Conservation (phyloP, 2,329 filamentous ascomycete genomes). For the Chaetomiaceae sp. region DNA sequence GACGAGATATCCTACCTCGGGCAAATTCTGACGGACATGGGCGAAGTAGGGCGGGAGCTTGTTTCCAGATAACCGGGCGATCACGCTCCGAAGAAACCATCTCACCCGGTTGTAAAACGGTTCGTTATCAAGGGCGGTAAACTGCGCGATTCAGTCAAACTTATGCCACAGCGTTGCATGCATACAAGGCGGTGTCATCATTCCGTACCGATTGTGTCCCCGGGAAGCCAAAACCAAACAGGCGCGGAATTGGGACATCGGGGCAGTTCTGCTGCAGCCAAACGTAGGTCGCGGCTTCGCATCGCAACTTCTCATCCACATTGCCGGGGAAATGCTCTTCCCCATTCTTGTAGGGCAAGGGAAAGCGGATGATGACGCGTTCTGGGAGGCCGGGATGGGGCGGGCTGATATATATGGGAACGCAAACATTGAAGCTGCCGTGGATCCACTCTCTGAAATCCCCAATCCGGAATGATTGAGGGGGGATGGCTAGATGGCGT, state of each 20-base stretch:
- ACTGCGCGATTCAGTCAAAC: not conserved
- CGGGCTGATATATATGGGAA: not conserved
- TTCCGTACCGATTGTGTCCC: not conserved
- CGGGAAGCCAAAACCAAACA: not conserved
- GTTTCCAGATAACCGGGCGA: not conserved
- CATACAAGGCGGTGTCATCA: too few relatives aligned
- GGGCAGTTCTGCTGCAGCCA: constrained; percentile 1
- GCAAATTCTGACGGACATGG: not conserved
- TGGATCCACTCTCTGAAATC: not conserved
- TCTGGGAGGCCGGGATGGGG: not conserved
- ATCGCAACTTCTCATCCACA: constrained; percentile 1
- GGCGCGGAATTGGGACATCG: not conserved
- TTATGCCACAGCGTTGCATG: too few relatives aligned
- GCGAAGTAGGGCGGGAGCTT: not conserved
- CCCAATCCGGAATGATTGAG: not conserved
- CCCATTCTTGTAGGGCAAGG: not conserved
- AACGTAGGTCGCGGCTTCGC: not conserved
- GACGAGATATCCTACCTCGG: not conserved
- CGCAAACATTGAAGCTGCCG: constrained; percentile 1
- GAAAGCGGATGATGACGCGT: not conserved
- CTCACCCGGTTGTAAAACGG: not conserved
- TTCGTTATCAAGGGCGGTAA: not conserved
- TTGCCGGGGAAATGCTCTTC: not conserved
- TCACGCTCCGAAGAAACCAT: not conserved
- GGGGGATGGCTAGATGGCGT: not conserved